Evolutionary conservation across 495 filamentous ascomycete genomes (phyloP).

Genomic region (Aspergillus baeticus): DNA sequence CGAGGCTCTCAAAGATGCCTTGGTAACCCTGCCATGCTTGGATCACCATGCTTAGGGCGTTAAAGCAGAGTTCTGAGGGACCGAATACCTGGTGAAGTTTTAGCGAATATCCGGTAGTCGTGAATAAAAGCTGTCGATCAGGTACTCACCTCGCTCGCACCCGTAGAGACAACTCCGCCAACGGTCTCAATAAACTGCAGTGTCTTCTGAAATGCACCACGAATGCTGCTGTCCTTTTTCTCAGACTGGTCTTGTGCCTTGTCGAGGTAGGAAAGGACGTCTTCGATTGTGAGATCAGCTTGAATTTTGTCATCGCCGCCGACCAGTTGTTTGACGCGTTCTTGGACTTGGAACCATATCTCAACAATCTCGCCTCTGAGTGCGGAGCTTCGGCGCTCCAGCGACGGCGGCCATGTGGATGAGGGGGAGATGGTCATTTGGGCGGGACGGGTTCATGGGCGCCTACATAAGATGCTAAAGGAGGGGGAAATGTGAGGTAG

Average conservation of each 20-base stretch:
- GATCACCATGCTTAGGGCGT: conserved; percentile 36
- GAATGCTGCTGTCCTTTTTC: conserved; percentile 27
- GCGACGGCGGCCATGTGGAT: conserved; percentile 5
- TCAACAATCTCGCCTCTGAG: conserved; percentile 36
- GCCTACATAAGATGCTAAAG: not conserved
- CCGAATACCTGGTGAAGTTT: conserved; percentile 29
- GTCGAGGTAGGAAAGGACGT: conserved; percentile 32
- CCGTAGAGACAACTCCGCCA: conserved; percentile 32
- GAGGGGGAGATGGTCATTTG: conserved; percentile 20
- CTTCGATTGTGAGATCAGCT: conserved; percentile 27
- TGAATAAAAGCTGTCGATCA: not conserved
- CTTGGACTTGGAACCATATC: conserved; percentile 38
- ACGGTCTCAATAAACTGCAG: conserved; percentile 36
- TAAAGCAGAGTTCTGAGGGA: conserved; percentile 39
- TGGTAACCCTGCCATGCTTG: conserved; percentile 43
- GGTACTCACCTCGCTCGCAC: conserved; percentile 30
- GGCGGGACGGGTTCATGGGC: not conserved
- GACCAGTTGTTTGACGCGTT: conserved; percentile 35
- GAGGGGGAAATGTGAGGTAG: not conserved
- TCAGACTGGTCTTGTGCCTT: conserved; percentile 24
- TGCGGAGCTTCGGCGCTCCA: conserved; percentile 15
- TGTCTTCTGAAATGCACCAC: conserved; percentile 27
- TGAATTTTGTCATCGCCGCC: conserved; percentile 33
- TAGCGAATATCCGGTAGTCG: not conserved
- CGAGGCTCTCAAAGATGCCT: conserved; percentile 35